Evolutionary conservation across 495 filamentous ascomycete genomes (phyloP), one percentile per base, ranked within the genome.

Genomic region (Pseudoneurospora amorphoporcata): DNA sequence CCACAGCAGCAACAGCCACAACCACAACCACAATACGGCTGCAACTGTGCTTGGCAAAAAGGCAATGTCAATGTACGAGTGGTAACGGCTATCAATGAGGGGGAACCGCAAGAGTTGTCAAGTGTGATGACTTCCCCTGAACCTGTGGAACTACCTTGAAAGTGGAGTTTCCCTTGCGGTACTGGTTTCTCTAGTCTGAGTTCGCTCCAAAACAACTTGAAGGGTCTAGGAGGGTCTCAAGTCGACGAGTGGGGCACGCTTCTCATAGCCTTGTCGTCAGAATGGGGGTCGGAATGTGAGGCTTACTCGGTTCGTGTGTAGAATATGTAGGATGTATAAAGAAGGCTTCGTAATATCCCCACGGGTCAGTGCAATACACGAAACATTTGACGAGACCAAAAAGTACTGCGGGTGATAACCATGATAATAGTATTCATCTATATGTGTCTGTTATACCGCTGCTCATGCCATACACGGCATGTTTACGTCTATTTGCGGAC

Each of bases 91-190:
- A 40, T 43, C 19, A 29, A 43, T 17, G 69, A 61, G 19, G 17
- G 43, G 16, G 4, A 39, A 19, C 39, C 41, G 42, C 41, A 35
- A 39, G 72, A 73, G 42, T 6, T 73, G 38, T 37, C 72, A 19
- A 68, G 72, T 61, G 72, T 73, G 16, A 35, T 35, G 35, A 71
- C 71, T 71, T 9, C 42, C 4, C 69, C 72, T 14, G 72, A 73
- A 12, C 69, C 72, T 14, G 69, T 70, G 5, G 72, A 73, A 61
- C 29, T 61, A 32, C 53, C 53, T 29, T 61, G 23, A 29, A 5
- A 58, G 19, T 58, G 47, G 32, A 32, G 45, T 23, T 23, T 23
- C 1, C 8, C n/a, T 12, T 53, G 7, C 12, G 45, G 45, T 10
- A 47, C 8, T 12, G 9, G 45, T 3, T 4, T 9, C 8, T 47